Percentiles rank a stretch among this genome's conserved stretches.
phyloP scores from a whole-genome alignment of 371 early-diverging fungal species.

The Apophysomyces variabilis region DNA sequence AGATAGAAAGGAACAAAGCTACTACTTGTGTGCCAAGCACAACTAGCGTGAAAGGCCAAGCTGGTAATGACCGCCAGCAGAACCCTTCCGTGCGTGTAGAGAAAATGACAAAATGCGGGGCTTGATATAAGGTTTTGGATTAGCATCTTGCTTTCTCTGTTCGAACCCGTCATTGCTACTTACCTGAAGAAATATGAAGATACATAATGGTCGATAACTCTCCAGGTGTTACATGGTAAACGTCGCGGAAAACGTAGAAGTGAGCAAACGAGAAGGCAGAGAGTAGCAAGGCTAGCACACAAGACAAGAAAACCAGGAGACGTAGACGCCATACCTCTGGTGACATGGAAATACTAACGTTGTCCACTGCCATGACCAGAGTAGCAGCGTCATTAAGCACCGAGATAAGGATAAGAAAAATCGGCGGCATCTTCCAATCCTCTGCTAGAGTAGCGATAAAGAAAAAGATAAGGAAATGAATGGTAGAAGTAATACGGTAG shows the following conservation, averaged over 20 bases:
- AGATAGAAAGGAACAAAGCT: constrained; percentile 87
- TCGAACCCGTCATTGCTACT: background rate
- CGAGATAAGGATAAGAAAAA: constrained; percentile 84
- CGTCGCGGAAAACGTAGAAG: constrained; percentile 76
- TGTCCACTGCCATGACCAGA: constrained; percentile 90
- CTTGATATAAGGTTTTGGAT: constrained; percentile 22
- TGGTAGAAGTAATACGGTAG: constrained; percentile 90
- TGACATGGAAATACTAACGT: constrained; percentile 76
- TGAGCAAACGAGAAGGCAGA: constrained; percentile 81
- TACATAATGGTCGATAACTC: constrained; percentile 85
- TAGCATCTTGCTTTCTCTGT: too few species aligned
- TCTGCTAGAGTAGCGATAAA: constrained; percentile 83
- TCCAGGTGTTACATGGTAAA: constrained; percentile 45
- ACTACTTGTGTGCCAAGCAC: constrained; percentile 91
- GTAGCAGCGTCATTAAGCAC: constrained; percentile 91
- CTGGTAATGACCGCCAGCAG: constrained; percentile 87
- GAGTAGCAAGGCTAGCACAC: constrained; percentile 73
- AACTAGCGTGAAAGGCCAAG: constrained; percentile 76
- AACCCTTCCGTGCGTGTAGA: constrained; percentile 86
- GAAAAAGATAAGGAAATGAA: constrained; percentile 92
- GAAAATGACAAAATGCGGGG: constrained; percentile 96
- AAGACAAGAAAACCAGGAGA: constrained; percentile 80
- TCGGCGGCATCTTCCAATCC: constrained; percentile 83
- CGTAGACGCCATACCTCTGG: constrained; percentile 94
- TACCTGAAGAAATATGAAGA: constrained; percentile 86